Percentiles rank a stretch among this genome's conserved stretches.
These are phyloP conservation scores for Xylariaceae sp. DNA, from an alignment of 2,329 filamentous ascomycete genomes.

Conservation along the genomic window DNA sequence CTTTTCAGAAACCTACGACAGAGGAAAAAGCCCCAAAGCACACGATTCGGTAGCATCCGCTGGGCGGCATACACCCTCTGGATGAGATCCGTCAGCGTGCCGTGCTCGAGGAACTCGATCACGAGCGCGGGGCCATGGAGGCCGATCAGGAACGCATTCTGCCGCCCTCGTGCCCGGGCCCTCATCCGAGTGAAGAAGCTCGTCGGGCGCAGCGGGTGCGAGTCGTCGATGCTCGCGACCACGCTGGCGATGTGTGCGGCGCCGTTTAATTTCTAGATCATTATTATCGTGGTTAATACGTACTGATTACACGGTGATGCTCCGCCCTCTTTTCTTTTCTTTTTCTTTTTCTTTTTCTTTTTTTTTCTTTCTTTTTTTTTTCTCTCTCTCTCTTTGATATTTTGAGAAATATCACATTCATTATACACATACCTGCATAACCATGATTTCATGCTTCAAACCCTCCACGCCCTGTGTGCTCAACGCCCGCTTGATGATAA, in stretches of 20 bases:
- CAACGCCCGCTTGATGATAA: constrained; percentile 13
- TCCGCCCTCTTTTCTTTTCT: neutral
- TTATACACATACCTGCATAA: constrained; percentile 10
- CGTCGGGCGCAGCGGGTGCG: neutral
- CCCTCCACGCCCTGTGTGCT: neutral
- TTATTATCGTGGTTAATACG: neutral
- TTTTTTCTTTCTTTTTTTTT: neutral
- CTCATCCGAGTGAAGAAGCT: neutral
- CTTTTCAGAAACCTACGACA: constrained; percentile 6
- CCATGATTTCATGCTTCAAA: constrained; percentile 4
- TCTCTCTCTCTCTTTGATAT: neutral
- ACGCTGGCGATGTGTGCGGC: constrained; percentile 12
- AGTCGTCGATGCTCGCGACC: constrained; percentile 5
- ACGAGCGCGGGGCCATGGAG: constrained; percentile 5
- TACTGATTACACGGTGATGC: neutral
- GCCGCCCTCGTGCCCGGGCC: neutral
- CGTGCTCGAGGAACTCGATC: constrained; percentile 15
- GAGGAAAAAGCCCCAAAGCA: constrained; percentile 18
- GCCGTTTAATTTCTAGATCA: constrained; percentile 12
- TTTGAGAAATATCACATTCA: neutral
- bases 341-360: too few species aligned
- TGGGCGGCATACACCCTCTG: accelerated
- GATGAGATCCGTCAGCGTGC: neutral
- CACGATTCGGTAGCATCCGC: constrained; percentile 7
- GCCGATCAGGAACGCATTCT: neutral